Evolutionary conservation across 805 yeast genomes (phyloP).

Genomic region (Suhomyces faveliae): DNA sequence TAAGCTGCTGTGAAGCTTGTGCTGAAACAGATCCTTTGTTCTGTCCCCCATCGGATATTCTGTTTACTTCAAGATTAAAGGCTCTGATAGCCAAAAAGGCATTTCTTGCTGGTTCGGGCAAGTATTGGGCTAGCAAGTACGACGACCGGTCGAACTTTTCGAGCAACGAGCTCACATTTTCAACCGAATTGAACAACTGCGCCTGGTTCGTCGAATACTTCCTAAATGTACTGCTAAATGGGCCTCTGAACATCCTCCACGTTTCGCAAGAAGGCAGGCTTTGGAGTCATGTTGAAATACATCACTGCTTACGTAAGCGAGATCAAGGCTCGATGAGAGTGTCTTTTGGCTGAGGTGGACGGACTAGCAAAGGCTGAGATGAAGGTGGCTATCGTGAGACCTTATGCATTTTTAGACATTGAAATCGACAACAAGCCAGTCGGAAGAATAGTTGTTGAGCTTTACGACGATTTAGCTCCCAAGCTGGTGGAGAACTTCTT

Average conservation of each 20-base stretch:
- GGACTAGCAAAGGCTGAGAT: constrained; percentile 13
- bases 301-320: not conserved
- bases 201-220: constrained; percentile 3
- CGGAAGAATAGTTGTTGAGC: constrained; percentile 64
- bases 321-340: not conserved
- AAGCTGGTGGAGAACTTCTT: constrained; percentile 51
- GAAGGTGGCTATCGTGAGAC: constrained; percentile 31
- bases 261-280: not conserved
- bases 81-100: constrained; percentile 63
- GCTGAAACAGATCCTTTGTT: constrained; percentile 23
- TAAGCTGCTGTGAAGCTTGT: constrained; percentile 29
- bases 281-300: not conserved
- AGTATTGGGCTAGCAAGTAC: constrained; percentile 61
- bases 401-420: constrained; percentile 51
- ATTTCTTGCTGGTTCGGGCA: constrained; percentile 63
- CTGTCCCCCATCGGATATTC: constrained; percentile 38
- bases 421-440: constrained; percentile 36
- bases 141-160: constrained; percentile 60
- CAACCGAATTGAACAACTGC: constrained; percentile 34
- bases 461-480: constrained; percentile 54
- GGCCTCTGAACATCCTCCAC: not conserved
- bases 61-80: constrained; percentile 62
- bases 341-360: not conserved
- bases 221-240: not conserved
- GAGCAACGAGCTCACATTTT: constrained; percentile 46